Percentiles rank a stretch among this genome's conserved stretches.
These are phyloP conservation scores for Pichia sp. DNA, from an alignment of 1,139 yeast genomes.

Conservation along the genomic window DNA sequence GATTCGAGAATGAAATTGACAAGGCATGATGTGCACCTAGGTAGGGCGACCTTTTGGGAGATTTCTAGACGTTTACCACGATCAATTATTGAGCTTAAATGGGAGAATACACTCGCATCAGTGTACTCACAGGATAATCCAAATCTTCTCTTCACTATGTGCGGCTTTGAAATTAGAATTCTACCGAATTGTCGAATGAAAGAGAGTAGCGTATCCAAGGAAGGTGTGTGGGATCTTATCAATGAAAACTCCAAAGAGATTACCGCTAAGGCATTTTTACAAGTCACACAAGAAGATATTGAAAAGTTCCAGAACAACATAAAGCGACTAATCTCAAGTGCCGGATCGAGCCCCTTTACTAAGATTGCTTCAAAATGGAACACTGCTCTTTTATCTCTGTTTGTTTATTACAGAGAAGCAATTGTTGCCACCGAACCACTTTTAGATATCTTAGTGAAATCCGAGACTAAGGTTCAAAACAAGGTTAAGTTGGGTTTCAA, in stretches of 20 bases:
- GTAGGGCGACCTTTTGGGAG: slow-evolving; percentile 93
- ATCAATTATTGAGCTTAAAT: slow-evolving; percentile 62
- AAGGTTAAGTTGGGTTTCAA: slow-evolving; percentile 92
- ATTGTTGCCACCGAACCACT: slow-evolving; percentile 75
- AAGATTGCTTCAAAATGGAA: slow-evolving; percentile 97
- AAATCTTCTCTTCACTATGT: slow-evolving; percentile 79
- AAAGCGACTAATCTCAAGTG: slow-evolving; percentile 86
- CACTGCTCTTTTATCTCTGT: slow-evolving; percentile 78
- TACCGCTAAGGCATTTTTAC: slow-evolving; percentile 82
- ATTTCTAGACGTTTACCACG: slow-evolving; percentile 70
- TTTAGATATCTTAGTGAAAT: slow-evolving; percentile 75
- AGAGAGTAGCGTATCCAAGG: slow-evolving; percentile 37
- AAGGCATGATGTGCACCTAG: slow-evolving; percentile 87
- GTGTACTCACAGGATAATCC: slow-evolving; percentile 91
- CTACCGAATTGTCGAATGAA: slow-evolving; percentile 61
- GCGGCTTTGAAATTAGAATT: slow-evolving; percentile 91
- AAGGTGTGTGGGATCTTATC: slow-evolving; percentile 88
- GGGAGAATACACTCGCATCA: slow-evolving; percentile 81
- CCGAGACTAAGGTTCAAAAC: slow-evolving; percentile 92
- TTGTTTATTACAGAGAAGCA: slow-evolving; percentile 91
- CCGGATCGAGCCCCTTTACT: slow-evolving; percentile 93
- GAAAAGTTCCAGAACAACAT: slow-evolving; percentile 77
- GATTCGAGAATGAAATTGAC: slow-evolving; percentile 87
- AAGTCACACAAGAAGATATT: slow-evolving; percentile 76
- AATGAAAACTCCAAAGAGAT: slow-evolving; percentile 71